Percentiles rank a stretch among this genome's conserved stretches.
Conservation (phyloP, 306 rosid species). For the Amphicarpaea edgeworthii region DNA sequence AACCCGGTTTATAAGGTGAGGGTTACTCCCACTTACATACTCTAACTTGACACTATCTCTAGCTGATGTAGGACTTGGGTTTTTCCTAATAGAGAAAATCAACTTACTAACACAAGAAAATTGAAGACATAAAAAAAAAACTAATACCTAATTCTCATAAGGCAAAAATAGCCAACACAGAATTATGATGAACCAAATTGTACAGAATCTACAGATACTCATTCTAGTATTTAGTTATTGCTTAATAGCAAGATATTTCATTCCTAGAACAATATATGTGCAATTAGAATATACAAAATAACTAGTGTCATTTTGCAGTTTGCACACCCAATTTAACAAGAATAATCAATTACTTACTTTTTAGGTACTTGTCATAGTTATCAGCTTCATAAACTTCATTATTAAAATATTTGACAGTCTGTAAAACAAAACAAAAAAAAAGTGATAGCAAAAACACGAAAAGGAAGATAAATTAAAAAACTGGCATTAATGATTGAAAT, state of each 20-base stretch:
- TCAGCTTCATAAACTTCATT: slow-evolving; percentile 86
- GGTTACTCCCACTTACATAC: too few relatives aligned
- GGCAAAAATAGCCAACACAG: background rate
- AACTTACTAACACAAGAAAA: background rate
- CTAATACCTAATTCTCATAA: background rate
- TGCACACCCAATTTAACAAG: slow-evolving; percentile 22
- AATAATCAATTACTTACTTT: slow-evolving; percentile 71
- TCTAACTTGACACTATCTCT: too few relatives aligned
- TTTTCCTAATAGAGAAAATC: background rate
- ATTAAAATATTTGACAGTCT: slow-evolving; percentile 97
- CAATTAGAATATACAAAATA: background rate
- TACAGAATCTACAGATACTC: slow-evolving; percentile 14
- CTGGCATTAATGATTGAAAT: slow-evolving; percentile 20
- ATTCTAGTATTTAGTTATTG: slow-evolving; percentile 28
- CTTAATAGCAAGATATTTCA: slow-evolving; percentile 6
- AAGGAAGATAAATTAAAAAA: slow-evolving; percentile 21
- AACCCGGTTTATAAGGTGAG: too few relatives aligned
- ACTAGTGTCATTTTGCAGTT: background rate
- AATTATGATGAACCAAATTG: background rate
- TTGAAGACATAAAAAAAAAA: background rate
- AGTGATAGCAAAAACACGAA: slow-evolving; percentile 4
- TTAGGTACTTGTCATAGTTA: slow-evolving; percentile 76
- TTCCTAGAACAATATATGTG: slow-evolving; percentile 2
- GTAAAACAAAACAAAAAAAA: slow-evolving; percentile 34
- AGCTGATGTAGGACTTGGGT: too few relatives aligned